Conservation (phyloP, 257 asterid species). For the Nicotiana undulata region DNA sequence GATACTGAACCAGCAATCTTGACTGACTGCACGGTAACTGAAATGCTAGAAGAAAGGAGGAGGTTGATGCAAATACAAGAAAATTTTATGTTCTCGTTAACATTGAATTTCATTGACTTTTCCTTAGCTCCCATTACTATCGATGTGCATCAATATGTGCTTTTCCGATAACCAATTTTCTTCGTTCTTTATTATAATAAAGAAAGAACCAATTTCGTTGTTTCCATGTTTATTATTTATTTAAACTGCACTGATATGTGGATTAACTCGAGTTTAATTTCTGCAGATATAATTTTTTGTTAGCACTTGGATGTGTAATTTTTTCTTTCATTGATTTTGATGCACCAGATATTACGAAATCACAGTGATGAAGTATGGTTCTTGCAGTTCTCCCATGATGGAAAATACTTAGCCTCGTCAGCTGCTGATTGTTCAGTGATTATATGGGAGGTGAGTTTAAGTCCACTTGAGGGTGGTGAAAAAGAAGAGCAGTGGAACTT, state of each 20-base stretch:
- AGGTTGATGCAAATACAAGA: not conserved
- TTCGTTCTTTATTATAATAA: not conserved
- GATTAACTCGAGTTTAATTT: not conserved
- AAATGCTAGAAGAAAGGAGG: not conserved
- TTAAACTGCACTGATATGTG: not conserved
- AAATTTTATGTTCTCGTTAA: not conserved
- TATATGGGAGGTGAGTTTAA: conserved; percentile 67
- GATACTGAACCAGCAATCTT: not conserved
- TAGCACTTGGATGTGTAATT: not conserved
- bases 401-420: conserved; percentile 77
- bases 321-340: conserved; percentile 1
- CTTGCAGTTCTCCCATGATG: conserved; percentile 75
- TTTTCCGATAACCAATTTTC: not conserved
- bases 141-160: not conserved
- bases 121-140: not conserved
- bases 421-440: conserved; percentile 56
- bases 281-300: not conserved
- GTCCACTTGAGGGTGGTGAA: not conserved
- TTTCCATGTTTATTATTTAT: not conserved
- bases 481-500: not conserved
- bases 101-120: not conserved
- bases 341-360: conserved; percentile 49
- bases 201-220: too few species aligned
- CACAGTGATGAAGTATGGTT: conserved; percentile 74
- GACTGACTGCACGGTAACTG: not conserved